Evolutionary conservation across 2,329 filamentous ascomycete genomes (phyloP).

Genomic region (Botrytis elliptica): DNA sequence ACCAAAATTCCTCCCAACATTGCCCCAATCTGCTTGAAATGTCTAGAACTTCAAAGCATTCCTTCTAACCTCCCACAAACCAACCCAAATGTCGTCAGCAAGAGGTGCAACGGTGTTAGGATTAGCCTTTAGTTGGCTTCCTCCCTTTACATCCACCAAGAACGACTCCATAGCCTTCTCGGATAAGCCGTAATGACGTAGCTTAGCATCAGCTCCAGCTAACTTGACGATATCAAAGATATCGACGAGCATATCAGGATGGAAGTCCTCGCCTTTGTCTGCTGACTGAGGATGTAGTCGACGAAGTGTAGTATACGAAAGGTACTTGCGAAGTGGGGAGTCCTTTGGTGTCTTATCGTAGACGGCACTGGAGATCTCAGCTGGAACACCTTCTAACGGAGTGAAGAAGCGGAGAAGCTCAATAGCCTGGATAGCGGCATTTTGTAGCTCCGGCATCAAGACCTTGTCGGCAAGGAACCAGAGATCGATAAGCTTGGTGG

Average conservation of each 20-base stretch:
- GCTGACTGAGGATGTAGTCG: background rate
- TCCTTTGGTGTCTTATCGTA: background rate
- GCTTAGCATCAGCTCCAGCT: background rate
- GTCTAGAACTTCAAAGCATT: background rate
- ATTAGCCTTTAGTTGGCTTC: background rate
- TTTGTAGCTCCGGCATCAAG: slow-evolving; percentile 2
- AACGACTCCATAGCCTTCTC: background rate
- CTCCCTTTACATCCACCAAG: background rate
- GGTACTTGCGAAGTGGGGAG: background rate
- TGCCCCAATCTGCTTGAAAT: background rate
- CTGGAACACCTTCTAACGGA: background rate
- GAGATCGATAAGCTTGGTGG: background rate
- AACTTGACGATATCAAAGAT: background rate
- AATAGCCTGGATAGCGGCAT: background rate
- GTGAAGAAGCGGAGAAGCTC: background rate
- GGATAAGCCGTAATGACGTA: slow-evolving; percentile 2
- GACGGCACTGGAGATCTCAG: background rate
- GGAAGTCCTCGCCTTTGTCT: background rate
- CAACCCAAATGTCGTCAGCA: background rate
- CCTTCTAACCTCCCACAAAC: background rate
- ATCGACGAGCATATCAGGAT: background rate
- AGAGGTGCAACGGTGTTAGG: background rate
- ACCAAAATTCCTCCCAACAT: background rate
- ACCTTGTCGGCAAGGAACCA: slow-evolving; percentile 11
- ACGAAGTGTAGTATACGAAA: background rate